Evolutionary conservation across 2,329 filamentous ascomycete genomes (phyloP), one percentile per base, ranked within the genome.

Genomic region (Monosporascus sp.): DNA sequence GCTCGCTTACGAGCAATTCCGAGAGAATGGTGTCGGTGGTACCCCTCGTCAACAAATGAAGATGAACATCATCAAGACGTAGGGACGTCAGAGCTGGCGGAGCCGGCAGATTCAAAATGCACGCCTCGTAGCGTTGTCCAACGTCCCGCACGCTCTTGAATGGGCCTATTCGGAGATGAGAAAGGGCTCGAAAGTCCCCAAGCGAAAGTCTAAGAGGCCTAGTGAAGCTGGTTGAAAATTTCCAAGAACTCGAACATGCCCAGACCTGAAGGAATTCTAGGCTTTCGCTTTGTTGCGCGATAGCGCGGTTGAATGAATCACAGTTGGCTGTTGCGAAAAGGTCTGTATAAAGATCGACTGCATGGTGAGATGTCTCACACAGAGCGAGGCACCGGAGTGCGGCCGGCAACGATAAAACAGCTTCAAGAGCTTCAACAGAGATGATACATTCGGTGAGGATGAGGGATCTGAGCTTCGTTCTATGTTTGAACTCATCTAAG

Each of bases 241-340:
- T 9, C 22, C 18, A 14, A 37, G 17, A 37, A 6, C 22, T 24
- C 20, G 35, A 15, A 22, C 25, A 9, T 31, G 48, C 15, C 47
- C 51, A 24, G 48, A 59, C 48, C 5, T 48, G 31, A 22, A 59
- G 57, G 37, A 47, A 44, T 24, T 55, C 41, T 5, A 59, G 52
- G 22, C 48, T 59, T 6, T n/a, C 15, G 15, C 51, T 39, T 18
- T 57, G 57, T 37, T 59, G 57, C 5, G 51, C 18, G 49, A 59
- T 52, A 31, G 57, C 57, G 6, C 43, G 38, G 50, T 59, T 59
- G 43, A 59, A 52, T 25, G 35, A 18, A 18, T 49, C 47, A 8
- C 22, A 31, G 44, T 55, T 44, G 5, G 52, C 37, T 17, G 52
- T 37, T 5, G 57, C 55, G 27, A 51, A 55, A 5, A 22, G 38